A percentile compares a stretch with the other conserved stretches of the same genome.
Evolutionary conservation across 1,284 basidiomycete species (phyloP).

Genomic region (Pascua sp.): DNA sequence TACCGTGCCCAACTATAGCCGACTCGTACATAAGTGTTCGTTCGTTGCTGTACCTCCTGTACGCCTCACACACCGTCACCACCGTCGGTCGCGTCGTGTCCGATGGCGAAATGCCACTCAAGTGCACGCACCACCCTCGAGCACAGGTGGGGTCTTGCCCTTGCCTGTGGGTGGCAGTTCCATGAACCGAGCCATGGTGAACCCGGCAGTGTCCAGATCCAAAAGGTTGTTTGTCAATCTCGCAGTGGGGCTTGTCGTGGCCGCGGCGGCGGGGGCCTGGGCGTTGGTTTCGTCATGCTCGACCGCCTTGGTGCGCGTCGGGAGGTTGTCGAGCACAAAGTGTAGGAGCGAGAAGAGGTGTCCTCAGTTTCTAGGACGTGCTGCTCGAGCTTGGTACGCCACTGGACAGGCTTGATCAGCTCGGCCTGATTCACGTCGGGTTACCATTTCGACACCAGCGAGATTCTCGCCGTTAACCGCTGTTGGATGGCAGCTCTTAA

Average conservation of each 20-base stretch:
- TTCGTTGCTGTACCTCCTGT: too few relatives aligned
- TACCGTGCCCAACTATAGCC: too few relatives aligned
- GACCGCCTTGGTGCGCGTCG: slow-evolving; percentile 91
- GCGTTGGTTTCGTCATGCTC: slow-evolving; percentile 88
- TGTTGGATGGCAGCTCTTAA: too few relatives aligned
- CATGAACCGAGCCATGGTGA: slow-evolving; percentile 82
- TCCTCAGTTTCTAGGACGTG: slow-evolving; percentile 91
- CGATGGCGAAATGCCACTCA: too few relatives aligned
- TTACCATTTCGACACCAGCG: not conserved
- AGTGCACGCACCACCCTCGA: slow-evolving; percentile 44
- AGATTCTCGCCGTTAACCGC: too few relatives aligned
- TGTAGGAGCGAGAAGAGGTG: slow-evolving; percentile 93
- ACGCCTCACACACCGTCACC: too few relatives aligned
- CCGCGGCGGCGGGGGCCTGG: slow-evolving; percentile 59
- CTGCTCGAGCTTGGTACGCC: slow-evolving; percentile 88
- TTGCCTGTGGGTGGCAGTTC: slow-evolving; percentile 56
- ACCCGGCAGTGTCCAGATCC: slow-evolving; percentile 90
- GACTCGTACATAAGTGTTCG: too few relatives aligned
- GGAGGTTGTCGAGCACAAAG: slow-evolving; percentile 94
- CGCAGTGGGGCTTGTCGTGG: slow-evolving; percentile 53
- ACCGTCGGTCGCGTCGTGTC: too few relatives aligned
- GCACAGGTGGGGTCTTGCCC: slow-evolving; percentile 41
- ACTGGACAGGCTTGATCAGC: slow-evolving; percentile 73
- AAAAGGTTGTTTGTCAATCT: slow-evolving; percentile 76
- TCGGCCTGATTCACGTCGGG: too few relatives aligned